phyloP scores from a whole-genome alignment of 768 basidiomycete species.

The Mrakia frigida region DNA sequence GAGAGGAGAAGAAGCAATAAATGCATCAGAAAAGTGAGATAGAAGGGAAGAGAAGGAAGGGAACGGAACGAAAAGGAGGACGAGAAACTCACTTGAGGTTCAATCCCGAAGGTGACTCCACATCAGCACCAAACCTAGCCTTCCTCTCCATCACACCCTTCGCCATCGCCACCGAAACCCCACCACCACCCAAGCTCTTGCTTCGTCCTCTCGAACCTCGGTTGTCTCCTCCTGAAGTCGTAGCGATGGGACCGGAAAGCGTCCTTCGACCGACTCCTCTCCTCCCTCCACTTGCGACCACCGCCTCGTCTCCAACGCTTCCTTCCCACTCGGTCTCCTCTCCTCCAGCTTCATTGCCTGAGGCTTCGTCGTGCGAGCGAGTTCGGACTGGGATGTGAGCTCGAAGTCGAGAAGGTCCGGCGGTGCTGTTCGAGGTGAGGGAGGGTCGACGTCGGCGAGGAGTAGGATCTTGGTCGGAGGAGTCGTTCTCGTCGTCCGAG shows the following conservation, averaged over 20 bases:
- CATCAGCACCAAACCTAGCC: not conserved
- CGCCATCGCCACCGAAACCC: not conserved
- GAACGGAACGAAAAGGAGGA: too few species aligned
- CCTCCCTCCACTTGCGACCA: not conserved
- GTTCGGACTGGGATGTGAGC: not conserved
- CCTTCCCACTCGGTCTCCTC: conserved; percentile 21
- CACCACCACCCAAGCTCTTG: conserved; percentile 12
- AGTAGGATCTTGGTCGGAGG: conserved; percentile 3
- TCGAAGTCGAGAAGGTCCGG: not conserved
- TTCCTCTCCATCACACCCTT: conserved; percentile 10
- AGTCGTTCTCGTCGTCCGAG: conserved; percentile 7
- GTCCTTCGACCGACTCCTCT: not conserved
- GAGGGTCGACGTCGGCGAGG: conserved; percentile 22
- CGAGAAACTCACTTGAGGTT: conserved; percentile 2
- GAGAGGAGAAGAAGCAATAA: not conserved
- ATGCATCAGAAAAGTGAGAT: not conserved
- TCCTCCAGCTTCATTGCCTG: conserved; percentile 4
- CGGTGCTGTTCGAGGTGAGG: not conserved
- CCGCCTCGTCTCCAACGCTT: not conserved
- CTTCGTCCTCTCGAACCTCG: not conserved
- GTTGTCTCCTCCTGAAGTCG: not conserved
- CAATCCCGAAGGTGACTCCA: not conserved
- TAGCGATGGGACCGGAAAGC: not conserved
- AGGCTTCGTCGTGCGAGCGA: not conserved
- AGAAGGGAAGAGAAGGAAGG: not conserved